Conservation (phyloP, 192 early-diverging fungal species). For the Oehlia diaphana region DNA sequence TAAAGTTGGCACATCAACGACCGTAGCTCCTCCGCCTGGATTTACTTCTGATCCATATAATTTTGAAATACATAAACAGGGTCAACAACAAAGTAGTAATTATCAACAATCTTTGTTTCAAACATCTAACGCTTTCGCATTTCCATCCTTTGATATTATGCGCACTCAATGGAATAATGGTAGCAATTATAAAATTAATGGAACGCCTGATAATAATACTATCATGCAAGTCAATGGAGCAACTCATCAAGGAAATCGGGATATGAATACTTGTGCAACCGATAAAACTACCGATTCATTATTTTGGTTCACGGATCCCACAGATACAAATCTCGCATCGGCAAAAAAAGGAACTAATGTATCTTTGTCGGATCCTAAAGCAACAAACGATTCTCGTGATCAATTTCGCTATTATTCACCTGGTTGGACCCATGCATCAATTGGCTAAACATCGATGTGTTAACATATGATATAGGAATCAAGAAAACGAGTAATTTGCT, state of each 20-base stretch:
- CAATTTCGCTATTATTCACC: not conserved
- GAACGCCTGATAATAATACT: not conserved
- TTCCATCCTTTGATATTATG: conserved; percentile 15
- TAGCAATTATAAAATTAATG: not conserved
- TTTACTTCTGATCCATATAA: conserved; percentile 2
- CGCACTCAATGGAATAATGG: not conserved
- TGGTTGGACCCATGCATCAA: conserved; percentile 15
- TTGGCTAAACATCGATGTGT: conserved; percentile 3
- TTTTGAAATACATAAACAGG: not conserved
- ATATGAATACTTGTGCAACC: not conserved
- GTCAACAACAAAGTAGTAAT: not conserved
- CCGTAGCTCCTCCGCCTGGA: conserved; percentile 12
- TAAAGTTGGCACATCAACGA: not conserved
- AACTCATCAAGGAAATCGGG: not conserved
- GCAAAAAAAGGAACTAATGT: not conserved
- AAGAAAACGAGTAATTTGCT: not conserved
- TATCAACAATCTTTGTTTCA: conserved; percentile 2
- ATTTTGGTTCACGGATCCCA: not conserved
- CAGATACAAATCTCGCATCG: not conserved
- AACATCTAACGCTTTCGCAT: conserved; percentile 17
- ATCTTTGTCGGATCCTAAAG: not conserved
- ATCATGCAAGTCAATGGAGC: not conserved
- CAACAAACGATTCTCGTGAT: not conserved
- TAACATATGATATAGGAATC: not conserved
- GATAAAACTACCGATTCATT: not conserved